A percentile compares a stretch with the other conserved stretches of the same genome.
These are phyloP conservation scores for Boletus vermiculosoides DNA, from an alignment of 768 basidiomycete species.

Conservation along the genomic window DNA sequence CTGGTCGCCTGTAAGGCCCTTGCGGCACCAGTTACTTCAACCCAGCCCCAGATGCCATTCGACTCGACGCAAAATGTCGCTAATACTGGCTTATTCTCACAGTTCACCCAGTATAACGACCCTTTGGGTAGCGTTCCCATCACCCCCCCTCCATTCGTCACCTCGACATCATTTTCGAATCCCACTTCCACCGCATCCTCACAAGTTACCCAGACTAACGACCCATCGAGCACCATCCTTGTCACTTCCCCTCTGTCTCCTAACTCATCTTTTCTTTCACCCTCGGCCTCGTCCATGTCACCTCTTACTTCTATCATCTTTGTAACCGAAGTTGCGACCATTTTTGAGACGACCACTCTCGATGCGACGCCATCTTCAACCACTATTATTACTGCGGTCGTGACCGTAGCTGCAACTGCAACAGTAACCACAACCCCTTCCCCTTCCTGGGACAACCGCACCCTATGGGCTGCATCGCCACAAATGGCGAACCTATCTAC, in stretches of 20 bases:
- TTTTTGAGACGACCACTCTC: slow-evolving; percentile 10
- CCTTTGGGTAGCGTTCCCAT: neutral
- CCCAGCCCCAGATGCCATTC: neutral
- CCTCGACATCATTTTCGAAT: neutral
- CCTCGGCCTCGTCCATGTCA: neutral
- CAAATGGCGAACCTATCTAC: slow-evolving; percentile 56
- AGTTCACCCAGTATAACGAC: neutral
- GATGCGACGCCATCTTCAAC: neutral
- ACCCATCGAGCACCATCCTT: neutral
- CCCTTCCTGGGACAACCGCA: slow-evolving; percentile 15
- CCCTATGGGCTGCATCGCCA: slow-evolving; percentile 51
- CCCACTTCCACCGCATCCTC: neutral
- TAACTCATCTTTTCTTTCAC: neutral
- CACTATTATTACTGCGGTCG: slow-evolving; percentile 9
- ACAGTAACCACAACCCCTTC: neutral
- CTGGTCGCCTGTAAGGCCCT: slow-evolving; percentile 12
- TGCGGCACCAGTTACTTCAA: slow-evolving; percentile 14
- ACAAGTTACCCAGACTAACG: neutral
- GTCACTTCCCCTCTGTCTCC: neutral
- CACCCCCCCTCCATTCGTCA: neutral
- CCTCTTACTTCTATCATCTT: neutral
- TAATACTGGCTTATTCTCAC: neutral
- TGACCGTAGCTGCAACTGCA: slow-evolving; percentile 3
- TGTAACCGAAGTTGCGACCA: slow-evolving; percentile 10
- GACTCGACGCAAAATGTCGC: neutral